Conservation (phyloP, 495 filamentous ascomycete species). For the Amphirosellinia nigrospora region DNA sequence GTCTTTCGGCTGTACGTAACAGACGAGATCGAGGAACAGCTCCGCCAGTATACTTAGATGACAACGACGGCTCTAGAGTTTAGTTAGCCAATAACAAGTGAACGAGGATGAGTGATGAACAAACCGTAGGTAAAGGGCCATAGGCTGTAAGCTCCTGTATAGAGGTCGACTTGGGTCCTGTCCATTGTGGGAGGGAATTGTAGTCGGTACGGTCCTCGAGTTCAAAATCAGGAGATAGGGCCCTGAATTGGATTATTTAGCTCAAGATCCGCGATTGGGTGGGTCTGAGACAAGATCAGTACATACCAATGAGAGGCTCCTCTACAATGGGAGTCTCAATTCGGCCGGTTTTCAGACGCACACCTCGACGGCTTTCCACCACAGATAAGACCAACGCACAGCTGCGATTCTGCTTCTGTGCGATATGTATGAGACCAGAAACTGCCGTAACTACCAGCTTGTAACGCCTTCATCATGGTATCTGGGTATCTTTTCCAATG, state of each 20-base stretch:
- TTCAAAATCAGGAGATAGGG: slow-evolving; percentile 31
- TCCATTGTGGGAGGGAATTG: slow-evolving; percentile 48
- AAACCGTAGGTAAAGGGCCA: slow-evolving; percentile 54
- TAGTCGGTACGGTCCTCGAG: slow-evolving; percentile 55
- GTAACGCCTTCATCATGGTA: slow-evolving; percentile 50
- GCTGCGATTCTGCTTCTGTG: slow-evolving; percentile 46
- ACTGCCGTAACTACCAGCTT: slow-evolving; percentile 54
- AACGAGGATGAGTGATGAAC: slow-evolving; percentile 17
- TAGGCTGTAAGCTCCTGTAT: slow-evolving; percentile 49
- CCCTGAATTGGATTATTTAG: slow-evolving; percentile 26
- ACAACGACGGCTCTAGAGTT: slow-evolving; percentile 43
- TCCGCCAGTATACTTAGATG: slow-evolving; percentile 51
- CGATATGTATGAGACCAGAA: slow-evolving; percentile 44
- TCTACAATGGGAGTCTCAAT: slow-evolving; percentile 46
- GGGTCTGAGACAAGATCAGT: slow-evolving; percentile 3
- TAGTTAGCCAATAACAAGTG: slow-evolving; percentile 13
- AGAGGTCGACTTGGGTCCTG: slow-evolving; percentile 38
- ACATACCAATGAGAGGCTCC: slow-evolving; percentile 47
- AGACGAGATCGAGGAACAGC: slow-evolving; percentile 50
- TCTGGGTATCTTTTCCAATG: slow-evolving; percentile 45
- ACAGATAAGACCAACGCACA: slow-evolving; percentile 51
- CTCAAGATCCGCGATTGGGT: slow-evolving; percentile 14
- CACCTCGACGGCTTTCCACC: slow-evolving; percentile 52
- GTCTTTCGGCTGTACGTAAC: slow-evolving; percentile 50
- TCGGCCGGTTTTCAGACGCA: slow-evolving; percentile 44